Percentiles rank a stretch among this genome's conserved stretches.
Conservation (phyloP, 2,329 filamentous ascomycete genomes). For the Pseudocercospora cruenta region DNA sequence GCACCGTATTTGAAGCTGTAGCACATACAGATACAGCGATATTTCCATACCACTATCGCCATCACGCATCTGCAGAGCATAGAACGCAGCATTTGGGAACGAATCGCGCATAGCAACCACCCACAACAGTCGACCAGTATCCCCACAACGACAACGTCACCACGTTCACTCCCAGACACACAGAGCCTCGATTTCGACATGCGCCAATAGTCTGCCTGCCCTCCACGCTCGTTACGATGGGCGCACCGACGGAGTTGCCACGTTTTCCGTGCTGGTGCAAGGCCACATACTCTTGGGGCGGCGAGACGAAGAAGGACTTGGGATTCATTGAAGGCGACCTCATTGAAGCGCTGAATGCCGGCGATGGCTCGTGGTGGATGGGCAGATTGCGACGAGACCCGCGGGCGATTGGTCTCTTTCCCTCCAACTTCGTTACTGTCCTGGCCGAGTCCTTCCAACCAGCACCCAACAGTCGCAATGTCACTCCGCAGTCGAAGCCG, state of each 20-base stretch:
- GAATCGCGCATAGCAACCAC: conserved; percentile 6
- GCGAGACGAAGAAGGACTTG: conserved; percentile 81
- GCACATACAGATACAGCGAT: background rate
- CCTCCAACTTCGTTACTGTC: conserved; percentile 95
- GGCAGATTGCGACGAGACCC: conserved; percentile 86
- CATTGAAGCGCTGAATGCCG: conserved; percentile 97
- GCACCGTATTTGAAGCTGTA: background rate
- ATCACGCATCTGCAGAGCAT: background rate
- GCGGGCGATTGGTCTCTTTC: conserved; percentile 88
- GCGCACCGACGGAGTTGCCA: conserved; percentile 26
- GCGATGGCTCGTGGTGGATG: conserved; percentile 98
- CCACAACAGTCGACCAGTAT: conserved; percentile 2
- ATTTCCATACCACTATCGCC: background rate
- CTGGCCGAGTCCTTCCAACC: conserved; percentile 85
- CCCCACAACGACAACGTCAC: conserved; percentile 7
- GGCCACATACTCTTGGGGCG: conserved; percentile 47
- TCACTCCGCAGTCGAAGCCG: conserved; percentile 52
- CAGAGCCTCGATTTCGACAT: conserved; percentile 10
- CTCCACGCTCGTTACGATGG: conserved; percentile 18
- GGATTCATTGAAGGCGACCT: conserved; percentile 97
- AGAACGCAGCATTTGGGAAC: background rate
- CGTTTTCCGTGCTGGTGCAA: conserved; percentile 46
- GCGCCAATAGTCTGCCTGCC: conserved; percentile 7
- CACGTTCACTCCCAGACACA: background rate
- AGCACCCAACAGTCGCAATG: conserved; percentile 61